These are phyloP conservation scores for Salix purpurea DNA, from an alignment of 345 rosid species.

Conservation along the genomic window DNA sequence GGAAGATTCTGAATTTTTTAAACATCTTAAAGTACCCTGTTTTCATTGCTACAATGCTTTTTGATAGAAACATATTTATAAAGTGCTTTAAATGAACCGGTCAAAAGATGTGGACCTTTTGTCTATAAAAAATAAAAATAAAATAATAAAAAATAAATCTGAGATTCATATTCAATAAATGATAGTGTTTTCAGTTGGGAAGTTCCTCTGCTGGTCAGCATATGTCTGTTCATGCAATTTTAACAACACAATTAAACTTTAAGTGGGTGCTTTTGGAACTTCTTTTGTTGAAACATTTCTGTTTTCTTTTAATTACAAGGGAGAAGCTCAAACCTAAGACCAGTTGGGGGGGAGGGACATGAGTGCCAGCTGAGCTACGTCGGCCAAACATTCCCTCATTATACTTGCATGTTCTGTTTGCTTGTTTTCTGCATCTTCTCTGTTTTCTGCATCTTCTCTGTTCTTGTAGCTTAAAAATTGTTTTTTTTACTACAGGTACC, in stretches of 20 bases:
- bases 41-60: neutral
- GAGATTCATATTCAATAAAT: neutral
- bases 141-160: neutral
- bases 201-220: neutral
- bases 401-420: neutral
- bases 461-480: neutral
- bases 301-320: neutral
- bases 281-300: slow-evolving; percentile 1
- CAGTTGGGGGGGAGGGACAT: too few relatives aligned
- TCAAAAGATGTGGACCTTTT: neutral
- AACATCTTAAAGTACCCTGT: neutral
- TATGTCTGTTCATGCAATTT: neutral
- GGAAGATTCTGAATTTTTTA: neutral
- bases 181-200: neutral
- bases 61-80: neutral
- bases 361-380: too few relatives aligned
- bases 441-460: neutral
- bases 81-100: neutral
- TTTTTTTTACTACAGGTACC: slow-evolving; percentile 51
- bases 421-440: neutral
- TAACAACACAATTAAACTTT: neutral
- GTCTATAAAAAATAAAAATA: neutral
- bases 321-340: too few relatives aligned
- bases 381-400: neutral
- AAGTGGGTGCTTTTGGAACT: slow-evolving; percentile 1